Evolutionary conservation across 768 basidiomycete genomes (phyloP).

Genomic region (Agaricus sinodeliciosus): DNA sequence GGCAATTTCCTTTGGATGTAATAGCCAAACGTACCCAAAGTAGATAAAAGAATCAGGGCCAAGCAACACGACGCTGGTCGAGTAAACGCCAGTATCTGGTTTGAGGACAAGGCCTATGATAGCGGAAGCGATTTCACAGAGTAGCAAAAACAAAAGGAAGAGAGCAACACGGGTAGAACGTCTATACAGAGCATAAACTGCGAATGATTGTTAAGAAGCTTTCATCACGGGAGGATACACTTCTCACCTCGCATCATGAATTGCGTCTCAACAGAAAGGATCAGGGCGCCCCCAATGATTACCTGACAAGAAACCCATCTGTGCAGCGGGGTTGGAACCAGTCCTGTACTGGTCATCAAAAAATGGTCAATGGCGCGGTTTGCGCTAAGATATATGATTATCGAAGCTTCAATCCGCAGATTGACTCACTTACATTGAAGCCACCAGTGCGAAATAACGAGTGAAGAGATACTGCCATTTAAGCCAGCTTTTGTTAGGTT

Average conservation of each 20-base stretch:
- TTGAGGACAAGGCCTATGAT: slow-evolving; percentile 17
- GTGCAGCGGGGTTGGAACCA: slow-evolving; percentile 11
- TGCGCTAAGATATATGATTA: slow-evolving; percentile 11
- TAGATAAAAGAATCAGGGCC: slow-evolving; percentile 19
- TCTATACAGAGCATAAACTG: slow-evolving; percentile 30
- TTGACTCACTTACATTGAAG: slow-evolving; percentile 18
- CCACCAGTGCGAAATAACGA: slow-evolving; percentile 22
- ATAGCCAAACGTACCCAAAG: slow-evolving; percentile 19
- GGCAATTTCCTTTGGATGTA: not conserved
- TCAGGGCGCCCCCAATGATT: slow-evolving; percentile 18
- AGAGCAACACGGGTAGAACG: slow-evolving; percentile 19
- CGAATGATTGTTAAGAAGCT: not conserved
- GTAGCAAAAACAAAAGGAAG: slow-evolving; percentile 16
- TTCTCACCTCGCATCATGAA: slow-evolving; percentile 23
- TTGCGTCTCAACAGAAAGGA: slow-evolving; percentile 22
- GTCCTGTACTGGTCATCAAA: slow-evolving; percentile 8
- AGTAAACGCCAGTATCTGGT: slow-evolving; percentile 14
- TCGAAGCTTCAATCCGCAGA: not conserved
- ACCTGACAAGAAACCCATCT: slow-evolving; percentile 22
- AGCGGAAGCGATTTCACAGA: slow-evolving; percentile 17
- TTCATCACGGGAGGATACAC: not conserved
- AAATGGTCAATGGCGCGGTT: slow-evolving; percentile 18
- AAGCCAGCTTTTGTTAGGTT: slow-evolving; percentile 17
- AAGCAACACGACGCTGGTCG: slow-evolving; percentile 15
- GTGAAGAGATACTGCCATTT: slow-evolving; percentile 25